phyloP scores from a whole-genome alignment of 139 green algal species.

The Spirogloea muscicola region DNA sequence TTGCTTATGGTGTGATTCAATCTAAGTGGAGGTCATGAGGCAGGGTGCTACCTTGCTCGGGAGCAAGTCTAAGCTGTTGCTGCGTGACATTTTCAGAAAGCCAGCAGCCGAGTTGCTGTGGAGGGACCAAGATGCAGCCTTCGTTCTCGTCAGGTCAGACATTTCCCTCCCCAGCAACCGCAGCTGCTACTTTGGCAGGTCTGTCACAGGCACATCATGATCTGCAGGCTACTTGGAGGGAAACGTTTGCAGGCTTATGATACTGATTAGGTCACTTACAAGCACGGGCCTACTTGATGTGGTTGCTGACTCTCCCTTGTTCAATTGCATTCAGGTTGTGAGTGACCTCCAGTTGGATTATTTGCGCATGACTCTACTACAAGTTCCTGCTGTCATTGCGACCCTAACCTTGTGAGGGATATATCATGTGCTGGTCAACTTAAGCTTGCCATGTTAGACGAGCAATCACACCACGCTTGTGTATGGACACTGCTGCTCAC shows the following conservation, averaged over 20 bases:
- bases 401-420: conserved; percentile 17
- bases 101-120: conserved; percentile 36
- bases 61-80: too few species aligned
- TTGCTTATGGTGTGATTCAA: too few species aligned
- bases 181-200: not conserved
- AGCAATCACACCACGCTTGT: not conserved
- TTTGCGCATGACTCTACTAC: conserved; percentile 51
- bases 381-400: conserved; percentile 43
- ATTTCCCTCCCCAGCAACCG: not conserved
- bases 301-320: not conserved
- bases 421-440: not conserved
- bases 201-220: conserved; percentile 4
- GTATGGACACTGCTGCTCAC: not conserved
- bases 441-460: not conserved
- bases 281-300: not conserved
- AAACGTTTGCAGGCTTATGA: not conserved
- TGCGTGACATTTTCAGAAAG: conserved; percentile 24
- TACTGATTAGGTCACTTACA: not conserved
- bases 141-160: conserved; percentile 20
- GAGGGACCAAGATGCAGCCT: conserved; percentile 47
- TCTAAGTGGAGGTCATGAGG: too few species aligned
- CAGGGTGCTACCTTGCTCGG: too few species aligned
- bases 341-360: conserved; percentile 51
- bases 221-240: not conserved
- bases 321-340: conserved; percentile 35